Percentiles rank a stretch among this genome's conserved stretches.
Conservation (phyloP, 768 basidiomycete species). For the Exidia glandulosa region DNA sequence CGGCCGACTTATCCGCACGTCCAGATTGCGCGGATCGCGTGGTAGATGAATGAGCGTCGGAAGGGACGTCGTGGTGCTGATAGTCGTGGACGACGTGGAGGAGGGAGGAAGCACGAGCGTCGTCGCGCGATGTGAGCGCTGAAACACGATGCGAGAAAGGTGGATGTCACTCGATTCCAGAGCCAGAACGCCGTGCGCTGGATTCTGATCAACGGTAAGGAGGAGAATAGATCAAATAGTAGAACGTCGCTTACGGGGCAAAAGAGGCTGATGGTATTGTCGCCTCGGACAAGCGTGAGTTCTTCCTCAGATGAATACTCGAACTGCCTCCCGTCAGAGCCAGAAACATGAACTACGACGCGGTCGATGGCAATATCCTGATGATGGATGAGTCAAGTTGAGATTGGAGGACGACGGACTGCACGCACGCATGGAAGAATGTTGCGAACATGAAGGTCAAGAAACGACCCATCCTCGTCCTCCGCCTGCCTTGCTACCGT, state of each 20-base stretch:
- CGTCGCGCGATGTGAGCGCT: constrained; percentile 31
- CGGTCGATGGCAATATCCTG: constrained; percentile 55
- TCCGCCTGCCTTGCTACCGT: constrained; percentile 39
- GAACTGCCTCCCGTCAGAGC: constrained; percentile 51
- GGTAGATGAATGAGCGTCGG: constrained; percentile 49
- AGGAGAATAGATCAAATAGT: not conserved
- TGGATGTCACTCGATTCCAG: constrained; percentile 60
- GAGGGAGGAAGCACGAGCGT: not conserved
- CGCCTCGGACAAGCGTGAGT: constrained; percentile 40
- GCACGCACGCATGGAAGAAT: constrained; percentile 67
- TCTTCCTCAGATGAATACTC: constrained; percentile 34
- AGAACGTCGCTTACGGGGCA: constrained; percentile 50
- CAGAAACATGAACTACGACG: constrained; percentile 47
- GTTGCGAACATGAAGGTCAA: constrained; percentile 55
- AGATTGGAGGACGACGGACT: not conserved
- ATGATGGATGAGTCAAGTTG: not conserved
- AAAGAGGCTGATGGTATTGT: constrained; percentile 44
- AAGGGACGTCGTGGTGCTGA: constrained; percentile 14
- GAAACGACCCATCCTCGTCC: constrained; percentile 53
- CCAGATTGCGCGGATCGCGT: constrained; percentile 47
- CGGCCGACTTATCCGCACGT: constrained; percentile 37
- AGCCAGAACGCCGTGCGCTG: constrained; percentile 55
- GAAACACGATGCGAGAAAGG: constrained; percentile 51
- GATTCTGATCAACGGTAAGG: constrained; percentile 36
- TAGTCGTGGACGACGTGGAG: not conserved